Conservation (phyloP, 257 asterid genomes). For the Scutellaria baicalensis region DNA sequence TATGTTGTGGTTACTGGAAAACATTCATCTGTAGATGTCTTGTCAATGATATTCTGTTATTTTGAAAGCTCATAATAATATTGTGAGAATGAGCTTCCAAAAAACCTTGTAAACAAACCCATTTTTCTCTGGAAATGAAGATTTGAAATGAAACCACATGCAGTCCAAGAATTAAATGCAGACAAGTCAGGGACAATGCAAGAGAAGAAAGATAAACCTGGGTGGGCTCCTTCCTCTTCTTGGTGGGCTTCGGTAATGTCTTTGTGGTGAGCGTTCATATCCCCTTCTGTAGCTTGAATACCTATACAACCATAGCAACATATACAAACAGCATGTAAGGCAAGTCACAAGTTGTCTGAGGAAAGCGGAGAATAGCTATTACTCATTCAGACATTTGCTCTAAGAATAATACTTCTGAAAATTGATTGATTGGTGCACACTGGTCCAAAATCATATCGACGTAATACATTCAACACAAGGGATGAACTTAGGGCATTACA, state of each 20-base stretch:
- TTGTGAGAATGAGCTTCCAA: too few species aligned
- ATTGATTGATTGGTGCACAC: not conserved
- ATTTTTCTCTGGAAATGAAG: too few species aligned
- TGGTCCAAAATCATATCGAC: not conserved
- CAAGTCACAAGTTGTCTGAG: not conserved
- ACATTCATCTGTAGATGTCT: too few species aligned
- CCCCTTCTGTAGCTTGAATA: constrained; percentile 58
- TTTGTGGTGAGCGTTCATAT: constrained; percentile 60
- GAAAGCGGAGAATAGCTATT: not conserved
- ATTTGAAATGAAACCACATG: not conserved
- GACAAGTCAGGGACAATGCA: not conserved
- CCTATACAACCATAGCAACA: constrained; percentile 28
- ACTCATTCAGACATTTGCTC: not conserved
- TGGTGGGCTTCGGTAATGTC: constrained; percentile 60
- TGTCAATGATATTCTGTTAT: too few species aligned
- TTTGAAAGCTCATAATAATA: too few species aligned
- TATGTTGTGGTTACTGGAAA: too few species aligned
- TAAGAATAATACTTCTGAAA: not conserved
- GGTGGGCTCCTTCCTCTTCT: constrained; percentile 89
- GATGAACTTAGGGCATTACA: not conserved
- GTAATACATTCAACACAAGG: not conserved
- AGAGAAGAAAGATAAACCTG: constrained; percentile 40
- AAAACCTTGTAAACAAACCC: too few species aligned
- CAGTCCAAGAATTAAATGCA: not conserved
- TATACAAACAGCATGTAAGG: not conserved